Evolutionary conservation across 805 yeast genomes (phyloP), one percentile per base, ranked within the genome.

Genomic region (Candida silvatica): DNA sequence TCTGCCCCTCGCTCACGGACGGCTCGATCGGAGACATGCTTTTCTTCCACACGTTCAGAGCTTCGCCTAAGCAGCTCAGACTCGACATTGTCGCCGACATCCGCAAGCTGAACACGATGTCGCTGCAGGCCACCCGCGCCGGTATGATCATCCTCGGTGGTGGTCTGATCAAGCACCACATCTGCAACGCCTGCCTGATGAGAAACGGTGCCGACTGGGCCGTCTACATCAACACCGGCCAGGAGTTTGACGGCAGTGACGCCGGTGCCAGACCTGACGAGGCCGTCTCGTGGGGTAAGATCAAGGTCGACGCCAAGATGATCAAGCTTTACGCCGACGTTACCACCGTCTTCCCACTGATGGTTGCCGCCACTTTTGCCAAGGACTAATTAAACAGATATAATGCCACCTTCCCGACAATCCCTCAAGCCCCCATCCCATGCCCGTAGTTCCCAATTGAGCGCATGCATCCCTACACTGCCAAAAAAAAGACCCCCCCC

Each of bases 221-320:
- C 5, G 96, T 92, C 15, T 92, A 75, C 61, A 90, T 92, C 57
- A 92, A 92, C 61, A 92, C 99, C 12, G 98, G 96, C 31, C 97
- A 92, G 63, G 99, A 92, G 58, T 92, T 87, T 50, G 99, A 92
- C 55, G 98, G 98, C 31, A 85, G 96, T 17, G 98, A 92, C 59
- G 97, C 98, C 8, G 98, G 98, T 45, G 98, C 98, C 5, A 76
- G 98, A 57, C 97, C 97, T 1, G 98, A 92, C 58, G 99, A 92
- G 64, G 98, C 98, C 19, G 82, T 92, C 35, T 82, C 95, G 27
- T 92, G 99, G 99, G 99, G 99, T 44, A 92, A 92, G 61, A 92
- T 92, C 61, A 88, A 86, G 64, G 82, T 95, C 5, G 95, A 86
- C 28, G 99, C 98, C 20, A 75, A 74, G 51, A 74, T 80, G 40